phyloP scores from a whole-genome alignment of 169 alveolate genomes.

The Plasmodium vivax region DNA sequence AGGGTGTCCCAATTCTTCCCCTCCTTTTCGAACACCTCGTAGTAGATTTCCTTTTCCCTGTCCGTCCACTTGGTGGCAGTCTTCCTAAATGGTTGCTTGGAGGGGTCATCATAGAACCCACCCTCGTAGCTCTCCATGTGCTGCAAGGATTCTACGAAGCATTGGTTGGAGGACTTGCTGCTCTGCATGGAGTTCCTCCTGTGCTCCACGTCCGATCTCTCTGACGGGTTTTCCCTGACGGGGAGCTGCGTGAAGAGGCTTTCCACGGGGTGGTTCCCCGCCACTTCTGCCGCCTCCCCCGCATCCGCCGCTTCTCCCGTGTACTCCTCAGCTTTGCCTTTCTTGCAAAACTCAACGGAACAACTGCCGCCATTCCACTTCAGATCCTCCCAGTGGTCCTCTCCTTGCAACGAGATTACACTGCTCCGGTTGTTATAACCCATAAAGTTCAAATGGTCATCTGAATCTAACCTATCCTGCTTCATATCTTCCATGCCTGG shows the following conservation, averaged over 20 bases:
- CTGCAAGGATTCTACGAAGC: not conserved
- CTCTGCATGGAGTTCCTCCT: not conserved
- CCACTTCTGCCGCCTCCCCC: not conserved
- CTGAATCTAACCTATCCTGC: not conserved
- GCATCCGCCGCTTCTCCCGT: not conserved
- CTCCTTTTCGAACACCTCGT: constrained; percentile 20
- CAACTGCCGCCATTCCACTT: not conserved
- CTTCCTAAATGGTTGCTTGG: constrained; percentile 30
- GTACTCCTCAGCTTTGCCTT: not conserved
- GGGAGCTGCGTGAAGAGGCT: not conserved
- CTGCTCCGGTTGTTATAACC: not conserved
- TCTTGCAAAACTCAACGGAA: not conserved
- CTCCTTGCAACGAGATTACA: not conserved
- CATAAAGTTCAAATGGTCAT: not conserved
- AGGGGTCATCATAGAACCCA: constrained; percentile 2
- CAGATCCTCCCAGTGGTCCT: not conserved
- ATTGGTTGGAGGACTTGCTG: not conserved
- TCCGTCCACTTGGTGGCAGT: constrained; percentile 77
- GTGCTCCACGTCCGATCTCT: not conserved
- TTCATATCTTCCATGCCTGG: not conserved
- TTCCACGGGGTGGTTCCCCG: not conserved
- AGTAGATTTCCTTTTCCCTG: constrained; percentile 73
- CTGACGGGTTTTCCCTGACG: not conserved
- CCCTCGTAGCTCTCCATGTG: constrained; percentile 38
- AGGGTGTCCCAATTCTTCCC: constrained; percentile 78